Percentiles rank a stretch among this genome's conserved stretches.
Evolutionary conservation across 2,329 filamentous ascomycete species (phyloP).

Genomic region (Calonectria pseudoreteaudii): DNA sequence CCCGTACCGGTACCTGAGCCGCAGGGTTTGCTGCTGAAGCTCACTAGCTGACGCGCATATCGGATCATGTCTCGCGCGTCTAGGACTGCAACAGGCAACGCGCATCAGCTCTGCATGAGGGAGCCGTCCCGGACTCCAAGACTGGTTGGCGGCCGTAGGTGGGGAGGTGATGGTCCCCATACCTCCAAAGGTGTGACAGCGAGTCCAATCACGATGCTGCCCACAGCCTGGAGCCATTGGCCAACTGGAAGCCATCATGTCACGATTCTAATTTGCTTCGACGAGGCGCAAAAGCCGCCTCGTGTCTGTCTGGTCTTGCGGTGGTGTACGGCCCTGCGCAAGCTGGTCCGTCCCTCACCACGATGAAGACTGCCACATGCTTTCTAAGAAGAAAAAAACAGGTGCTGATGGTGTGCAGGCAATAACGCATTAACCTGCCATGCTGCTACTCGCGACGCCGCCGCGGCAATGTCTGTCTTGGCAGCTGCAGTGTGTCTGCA

Average conservation of each 20-base stretch:
- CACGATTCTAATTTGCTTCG: slow-evolving; percentile 31
- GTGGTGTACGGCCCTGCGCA: slow-evolving; percentile 4
- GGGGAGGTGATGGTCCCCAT: slow-evolving; percentile 15
- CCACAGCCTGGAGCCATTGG: slow-evolving; percentile 39
- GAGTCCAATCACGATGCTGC: slow-evolving; percentile 41
- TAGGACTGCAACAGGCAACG: slow-evolving; percentile 45
- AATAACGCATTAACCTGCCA: slow-evolving; percentile 23
- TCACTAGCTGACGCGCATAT: slow-evolving; percentile 47
- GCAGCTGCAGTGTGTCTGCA: slow-evolving; percentile 30
- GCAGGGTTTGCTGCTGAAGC: slow-evolving; percentile 41
- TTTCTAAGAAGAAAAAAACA: neutral
- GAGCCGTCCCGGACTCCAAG: slow-evolving; percentile 22
- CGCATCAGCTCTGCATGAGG: slow-evolving; percentile 43
- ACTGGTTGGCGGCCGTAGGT: slow-evolving; percentile 15
- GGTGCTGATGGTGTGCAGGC: slow-evolving; percentile 39
- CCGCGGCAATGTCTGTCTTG: slow-evolving; percentile 32
- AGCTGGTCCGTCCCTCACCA: slow-evolving; percentile 3
- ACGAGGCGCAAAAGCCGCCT: slow-evolving; percentile 21
- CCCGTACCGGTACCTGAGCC: slow-evolving; percentile 43
- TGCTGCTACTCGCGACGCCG: slow-evolving; percentile 15
- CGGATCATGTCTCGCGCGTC: slow-evolving; percentile 46
- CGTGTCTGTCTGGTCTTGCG: slow-evolving; percentile 5
- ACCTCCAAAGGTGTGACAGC: neutral
- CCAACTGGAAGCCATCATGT: slow-evolving; percentile 36
- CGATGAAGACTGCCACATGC: slow-evolving; percentile 16